Evolutionary conservation across 352 stramenopile species (phyloP).

Genomic region (Peronosclerospora sorghi): DNA sequence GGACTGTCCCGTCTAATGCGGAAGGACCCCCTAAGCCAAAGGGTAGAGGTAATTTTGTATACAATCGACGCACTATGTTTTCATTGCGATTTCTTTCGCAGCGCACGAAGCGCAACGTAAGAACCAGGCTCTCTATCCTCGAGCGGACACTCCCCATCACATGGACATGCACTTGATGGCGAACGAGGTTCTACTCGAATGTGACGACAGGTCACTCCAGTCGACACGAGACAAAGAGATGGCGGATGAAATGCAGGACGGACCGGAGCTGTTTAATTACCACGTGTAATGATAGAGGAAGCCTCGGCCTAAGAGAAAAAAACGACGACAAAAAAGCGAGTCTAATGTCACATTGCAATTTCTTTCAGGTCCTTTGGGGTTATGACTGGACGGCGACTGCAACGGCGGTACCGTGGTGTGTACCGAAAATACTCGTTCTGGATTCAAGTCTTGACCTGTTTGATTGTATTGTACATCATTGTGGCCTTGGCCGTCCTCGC

Average conservation of each 20-base stretch:
- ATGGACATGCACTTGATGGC: constrained; percentile 28
- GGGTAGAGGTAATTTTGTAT: too few relatives aligned
- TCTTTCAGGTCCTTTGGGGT: constrained; percentile 34
- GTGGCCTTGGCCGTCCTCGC: constrained; percentile 28
- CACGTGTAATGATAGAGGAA: constrained; percentile 10
- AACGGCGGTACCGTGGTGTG: constrained; percentile 43
- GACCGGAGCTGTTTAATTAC: constrained; percentile 31
- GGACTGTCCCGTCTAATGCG: too few relatives aligned
- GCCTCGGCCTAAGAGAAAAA: background rate
- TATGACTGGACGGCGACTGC: constrained; percentile 44
- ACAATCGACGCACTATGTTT: too few relatives aligned
- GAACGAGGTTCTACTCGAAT: constrained; percentile 14
- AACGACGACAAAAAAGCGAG: too few relatives aligned
- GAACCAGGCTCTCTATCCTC: too few relatives aligned
- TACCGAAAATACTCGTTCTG: constrained; percentile 49
- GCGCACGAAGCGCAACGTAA: too few relatives aligned
- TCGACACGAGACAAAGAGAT: constrained; percentile 11
- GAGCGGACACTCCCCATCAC: too few relatives aligned
- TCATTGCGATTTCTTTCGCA: too few relatives aligned
- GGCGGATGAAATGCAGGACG: constrained; percentile 9
- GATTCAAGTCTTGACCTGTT: constrained; percentile 38
- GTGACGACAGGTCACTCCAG: constrained; percentile 3
- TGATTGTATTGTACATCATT: constrained; percentile 46
- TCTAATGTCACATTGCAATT: constrained; percentile 3
- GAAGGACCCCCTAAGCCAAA: too few relatives aligned